Conservation (phyloP, 208 protist genomes). For the Herpetomonas muscarum region DNA sequence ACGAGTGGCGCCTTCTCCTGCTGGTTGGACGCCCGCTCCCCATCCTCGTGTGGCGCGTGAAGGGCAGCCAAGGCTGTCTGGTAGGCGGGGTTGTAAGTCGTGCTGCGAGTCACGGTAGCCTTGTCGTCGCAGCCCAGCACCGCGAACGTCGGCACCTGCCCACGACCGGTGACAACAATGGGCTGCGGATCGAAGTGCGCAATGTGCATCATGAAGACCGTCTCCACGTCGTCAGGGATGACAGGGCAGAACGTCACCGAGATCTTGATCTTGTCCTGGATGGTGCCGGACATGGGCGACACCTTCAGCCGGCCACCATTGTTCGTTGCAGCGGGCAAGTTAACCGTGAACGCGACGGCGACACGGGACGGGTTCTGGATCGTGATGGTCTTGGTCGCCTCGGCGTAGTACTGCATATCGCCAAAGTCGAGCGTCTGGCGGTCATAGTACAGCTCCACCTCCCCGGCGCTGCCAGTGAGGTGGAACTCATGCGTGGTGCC, state of each 20-base stretch:
- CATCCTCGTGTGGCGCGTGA: not conserved
- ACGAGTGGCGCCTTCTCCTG: conserved; percentile 8
- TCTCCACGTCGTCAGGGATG: conserved; percentile 81
- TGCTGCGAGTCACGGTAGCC: conserved; percentile 6
- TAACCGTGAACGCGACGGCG: conserved; percentile 72
- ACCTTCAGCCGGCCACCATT: conserved; percentile 62
- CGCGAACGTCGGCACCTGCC: conserved; percentile 58
- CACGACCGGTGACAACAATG: conserved; percentile 72
- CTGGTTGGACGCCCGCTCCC: not conserved
- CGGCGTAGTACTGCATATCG: conserved; percentile 67
- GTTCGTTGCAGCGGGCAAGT: conserved; percentile 34
- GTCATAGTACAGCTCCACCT: conserved; percentile 84
- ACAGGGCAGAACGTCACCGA: conserved; percentile 73
- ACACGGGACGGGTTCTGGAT: conserved; percentile 92
- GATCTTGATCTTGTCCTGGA: conserved; percentile 71
- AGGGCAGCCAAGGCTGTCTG: not conserved
- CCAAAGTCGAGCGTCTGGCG: conserved; percentile 89
- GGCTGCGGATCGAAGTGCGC: conserved; percentile 92
- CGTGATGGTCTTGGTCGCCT: conserved; percentile 60
- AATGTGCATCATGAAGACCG: conserved; percentile 83
- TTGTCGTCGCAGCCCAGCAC: conserved; percentile 27
- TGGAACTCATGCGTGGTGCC: conserved; percentile 87
- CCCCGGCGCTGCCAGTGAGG: conserved; percentile 71
- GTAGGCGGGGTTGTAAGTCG: not conserved
- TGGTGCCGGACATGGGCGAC: conserved; percentile 58